Evolutionary conservation across 2,329 filamentous ascomycete species (phyloP), one percentile per base, ranked within the genome.

Genomic region (Alternaria tenuissima): DNA sequence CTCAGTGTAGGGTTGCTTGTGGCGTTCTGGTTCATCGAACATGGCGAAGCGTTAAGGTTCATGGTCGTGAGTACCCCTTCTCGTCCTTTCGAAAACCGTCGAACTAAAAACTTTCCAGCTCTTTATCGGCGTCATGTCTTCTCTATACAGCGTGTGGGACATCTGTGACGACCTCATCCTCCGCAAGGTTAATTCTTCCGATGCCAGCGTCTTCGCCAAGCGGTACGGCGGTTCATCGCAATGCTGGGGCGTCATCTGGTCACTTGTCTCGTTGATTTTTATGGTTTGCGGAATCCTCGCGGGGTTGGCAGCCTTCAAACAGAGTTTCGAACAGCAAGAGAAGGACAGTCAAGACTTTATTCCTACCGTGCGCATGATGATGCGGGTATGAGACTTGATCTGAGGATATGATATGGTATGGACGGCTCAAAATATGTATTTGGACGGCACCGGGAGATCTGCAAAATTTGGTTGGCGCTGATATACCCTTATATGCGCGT

Each of bases 91-190:
- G 24, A 22, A 26, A 14, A 9, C 34, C 6, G 28, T 9, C 48
- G 55, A 24, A 55, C 52, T 57, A 46, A 49, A n/a, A 11, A 4
- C 6, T 11, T 1, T 61, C 9, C 22, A 87, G 81, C 84, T 94
- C 28, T 94, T 94, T 71, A 92, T 94, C 62, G 91, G 91, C 42
- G 91, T 93, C 68, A 93, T 94, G 91, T 91, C 88, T 7, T 89
- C 88, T 2, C 84, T 94, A 1, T 94, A 94, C 78, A 91, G 89
- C 65, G 90, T 91, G 5, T 94, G 91, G 91, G 91, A 94, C 81
- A 94, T 94, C 67, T 93, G 90, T 77, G 91, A 94, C 72, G 91
- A 94, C 68, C 82, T 94, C 32, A 93, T 94, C 66, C 81, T 93
- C 5, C 86, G 91, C 59, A 94, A 93, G 79, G 90, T 94, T 52